phyloP scores from a whole-genome alignment of 2,329 filamentous ascomycete genomes.

The Pseudogymnoascus sp. region DNA sequence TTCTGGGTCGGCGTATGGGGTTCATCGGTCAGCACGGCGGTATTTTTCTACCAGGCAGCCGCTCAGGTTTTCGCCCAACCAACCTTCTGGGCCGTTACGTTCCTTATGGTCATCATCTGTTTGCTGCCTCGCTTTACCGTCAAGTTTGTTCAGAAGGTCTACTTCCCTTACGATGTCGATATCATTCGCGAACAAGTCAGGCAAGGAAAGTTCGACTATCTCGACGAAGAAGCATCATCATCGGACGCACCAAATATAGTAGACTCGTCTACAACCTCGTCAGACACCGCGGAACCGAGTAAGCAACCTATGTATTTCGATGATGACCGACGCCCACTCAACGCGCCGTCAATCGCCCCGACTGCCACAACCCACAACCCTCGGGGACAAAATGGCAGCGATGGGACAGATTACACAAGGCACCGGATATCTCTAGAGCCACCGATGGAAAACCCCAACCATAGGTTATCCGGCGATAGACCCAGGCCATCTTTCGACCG shows the following conservation, averaged over 20 bases:
- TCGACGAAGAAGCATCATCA: slow-evolving; percentile 34
- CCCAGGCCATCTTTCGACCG: slow-evolving; percentile 81
- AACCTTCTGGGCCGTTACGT: slow-evolving; percentile 78
- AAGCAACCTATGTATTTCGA: slow-evolving; percentile 60
- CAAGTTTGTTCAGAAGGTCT: slow-evolving; percentile 89
- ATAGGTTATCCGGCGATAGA: slow-evolving; percentile 43
- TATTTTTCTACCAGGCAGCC: slow-evolving; percentile 71
- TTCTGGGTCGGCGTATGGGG: slow-evolving; percentile 92
- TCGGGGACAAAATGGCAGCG: slow-evolving; percentile 81
- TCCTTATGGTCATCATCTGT: slow-evolving; percentile 73
- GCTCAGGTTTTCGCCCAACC: slow-evolving; percentile 71
- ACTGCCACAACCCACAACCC: slow-evolving; percentile 72
- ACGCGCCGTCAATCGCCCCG: slow-evolving; percentile 77
- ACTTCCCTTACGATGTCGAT: slow-evolving; percentile 85
- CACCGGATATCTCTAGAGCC: slow-evolving; percentile 55
- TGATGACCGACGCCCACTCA: slow-evolving; percentile 87
- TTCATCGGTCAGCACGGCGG: slow-evolving; percentile 35
- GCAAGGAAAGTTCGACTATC: slow-evolving; percentile 72
- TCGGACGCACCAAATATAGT: slow-evolving; percentile 33
- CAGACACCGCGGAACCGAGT: slow-evolving; percentile 42
- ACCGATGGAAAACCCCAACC: slow-evolving; percentile 22
- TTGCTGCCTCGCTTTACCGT: slow-evolving; percentile 79
- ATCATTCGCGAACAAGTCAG: slow-evolving; percentile 90
- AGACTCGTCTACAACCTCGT: slow-evolving; percentile 47
- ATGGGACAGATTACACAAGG: slow-evolving; percentile 82